These are phyloP conservation scores for Conticribra guillardii DNA, from an alignment of 108 stramenopile species.

Conservation along the genomic window DNA sequence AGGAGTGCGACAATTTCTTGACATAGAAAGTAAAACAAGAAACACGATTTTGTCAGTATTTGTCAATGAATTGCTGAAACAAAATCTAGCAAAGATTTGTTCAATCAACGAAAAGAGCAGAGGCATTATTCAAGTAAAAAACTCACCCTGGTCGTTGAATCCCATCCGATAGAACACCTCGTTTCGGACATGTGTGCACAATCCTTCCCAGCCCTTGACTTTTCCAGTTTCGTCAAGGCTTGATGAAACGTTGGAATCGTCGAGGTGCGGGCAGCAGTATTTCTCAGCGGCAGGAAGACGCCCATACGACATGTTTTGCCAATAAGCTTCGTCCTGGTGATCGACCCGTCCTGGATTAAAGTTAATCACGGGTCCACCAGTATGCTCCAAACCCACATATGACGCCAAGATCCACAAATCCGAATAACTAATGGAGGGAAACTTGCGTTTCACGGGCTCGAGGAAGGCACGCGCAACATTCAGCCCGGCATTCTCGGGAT, in stretches of 20 bases:
- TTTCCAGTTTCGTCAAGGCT: conserved; percentile 51
- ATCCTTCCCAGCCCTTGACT: conserved; percentile 58
- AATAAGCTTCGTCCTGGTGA: conserved; percentile 45
- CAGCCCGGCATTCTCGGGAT: conserved; percentile 84
- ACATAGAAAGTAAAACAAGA: too few relatives aligned
- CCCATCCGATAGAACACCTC: conserved; percentile 89
- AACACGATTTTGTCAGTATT: too few relatives aligned
- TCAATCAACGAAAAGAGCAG: too few relatives aligned
- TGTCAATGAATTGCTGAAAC: too few relatives aligned
- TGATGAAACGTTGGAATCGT: conserved; percentile 43
- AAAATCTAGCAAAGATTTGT: too few relatives aligned
- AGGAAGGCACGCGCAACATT: conserved; percentile 51
- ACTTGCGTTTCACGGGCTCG: conserved; percentile 69
- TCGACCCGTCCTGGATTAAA: conserved; percentile 54
- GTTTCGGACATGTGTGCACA: conserved; percentile 51
- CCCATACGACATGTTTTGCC: conserved; percentile 47
- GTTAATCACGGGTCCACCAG: conserved; percentile 56
- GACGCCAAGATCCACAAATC: conserved; percentile 77
- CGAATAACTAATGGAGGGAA: conserved; percentile 56
- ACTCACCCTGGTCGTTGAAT: too few relatives aligned
- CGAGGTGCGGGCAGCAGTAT: conserved; percentile 52
- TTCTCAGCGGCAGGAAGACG: conserved; percentile 62
- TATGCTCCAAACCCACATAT: conserved; percentile 53
- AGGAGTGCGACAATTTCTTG: conserved; percentile 78
- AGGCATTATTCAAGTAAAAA: too few relatives aligned